Evolutionary conservation across 345 rosid species (phyloP).

Genomic region (Eucalyptus curtisii): DNA sequence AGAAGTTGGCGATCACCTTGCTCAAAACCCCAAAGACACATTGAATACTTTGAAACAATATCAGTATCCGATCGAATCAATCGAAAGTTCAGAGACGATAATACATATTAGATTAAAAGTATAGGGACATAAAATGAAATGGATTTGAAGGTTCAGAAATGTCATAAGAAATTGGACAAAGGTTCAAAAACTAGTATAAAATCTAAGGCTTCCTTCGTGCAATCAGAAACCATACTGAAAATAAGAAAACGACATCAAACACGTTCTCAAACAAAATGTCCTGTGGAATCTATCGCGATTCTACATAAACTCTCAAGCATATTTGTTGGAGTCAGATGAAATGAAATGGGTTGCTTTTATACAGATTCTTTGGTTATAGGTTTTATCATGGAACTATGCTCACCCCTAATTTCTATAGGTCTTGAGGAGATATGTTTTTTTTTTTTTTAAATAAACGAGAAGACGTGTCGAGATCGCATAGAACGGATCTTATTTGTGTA

Average conservation of each 20-base stretch:
- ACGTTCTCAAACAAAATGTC: not conserved
- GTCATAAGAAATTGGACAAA: not conserved
- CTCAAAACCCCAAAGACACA: not conserved
- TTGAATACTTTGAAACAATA: not conserved
- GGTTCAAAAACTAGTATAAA: not conserved
- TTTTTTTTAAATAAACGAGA: not conserved
- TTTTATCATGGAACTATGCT: no score
- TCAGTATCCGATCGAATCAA: not conserved
- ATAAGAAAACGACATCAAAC: not conserved
- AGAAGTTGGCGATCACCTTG: constrained; percentile 35
- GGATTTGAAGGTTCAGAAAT: not conserved
- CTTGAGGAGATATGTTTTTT: no score
- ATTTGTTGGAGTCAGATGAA: not conserved
- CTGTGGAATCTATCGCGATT: fast-evolving
- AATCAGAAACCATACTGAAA: not conserved
- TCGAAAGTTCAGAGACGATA: not conserved
- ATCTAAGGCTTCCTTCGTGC: not conserved
- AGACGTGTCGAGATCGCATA: not conserved
- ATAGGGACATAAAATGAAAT: not conserved
- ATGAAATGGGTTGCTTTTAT: not conserved
- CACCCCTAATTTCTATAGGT: not conserved
- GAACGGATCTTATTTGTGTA: not conserved
- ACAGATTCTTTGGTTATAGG: not conserved
- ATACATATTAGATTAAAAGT: no score
- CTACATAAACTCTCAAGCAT: fast-evolving